A percentile compares a stretch with the other conserved stretches of the same genome.
Conservation (phyloP, 805 yeast genomes). For the Millerago galiae region DNA sequence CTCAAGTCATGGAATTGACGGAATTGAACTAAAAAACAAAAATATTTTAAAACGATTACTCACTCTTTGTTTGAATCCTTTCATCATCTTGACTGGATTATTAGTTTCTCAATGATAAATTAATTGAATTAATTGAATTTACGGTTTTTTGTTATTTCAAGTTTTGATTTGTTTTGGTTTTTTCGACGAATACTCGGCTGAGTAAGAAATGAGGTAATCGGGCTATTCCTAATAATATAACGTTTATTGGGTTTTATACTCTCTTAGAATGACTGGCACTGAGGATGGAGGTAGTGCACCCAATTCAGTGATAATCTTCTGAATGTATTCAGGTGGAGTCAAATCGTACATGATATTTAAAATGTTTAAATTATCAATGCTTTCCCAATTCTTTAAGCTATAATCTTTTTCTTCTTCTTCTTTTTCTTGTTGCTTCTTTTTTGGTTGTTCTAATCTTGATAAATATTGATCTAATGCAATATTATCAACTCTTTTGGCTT, state of each 20-base stretch:
- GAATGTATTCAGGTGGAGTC: conserved; percentile 89
- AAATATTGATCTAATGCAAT: conserved; percentile 60
- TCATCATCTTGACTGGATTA: conserved; percentile 48
- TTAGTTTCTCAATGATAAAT: too few species aligned
- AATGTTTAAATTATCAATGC: conserved; percentile 56
- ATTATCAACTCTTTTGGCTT: conserved; percentile 41
- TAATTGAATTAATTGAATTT: too few species aligned
- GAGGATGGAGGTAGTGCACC: conserved; percentile 98
- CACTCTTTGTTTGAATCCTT: conserved; percentile 60
- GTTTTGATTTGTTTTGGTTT: conserved; percentile 1
- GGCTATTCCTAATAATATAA: not conserved
- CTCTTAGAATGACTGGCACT: conserved; percentile 93
- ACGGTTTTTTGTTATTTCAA: too few species aligned
- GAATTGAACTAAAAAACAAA: too few species aligned
- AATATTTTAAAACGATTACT: conserved; percentile 8
- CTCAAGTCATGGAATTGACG: too few species aligned
- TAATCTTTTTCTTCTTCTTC: conserved; percentile 17
- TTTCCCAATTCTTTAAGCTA: conserved; percentile 54
- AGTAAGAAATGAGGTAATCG: not conserved
- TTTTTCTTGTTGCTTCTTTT: conserved; percentile 16
- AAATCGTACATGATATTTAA: conserved; percentile 87
- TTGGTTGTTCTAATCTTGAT: conserved; percentile 25
- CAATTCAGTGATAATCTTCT: conserved; percentile 91
- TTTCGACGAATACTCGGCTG: conserved; percentile 1
- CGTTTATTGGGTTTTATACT: conserved; percentile 48